Base-by-base conservation (phyloP, 2,329 filamentous ascomycete species). In the Neonectria hederae region DNA sequence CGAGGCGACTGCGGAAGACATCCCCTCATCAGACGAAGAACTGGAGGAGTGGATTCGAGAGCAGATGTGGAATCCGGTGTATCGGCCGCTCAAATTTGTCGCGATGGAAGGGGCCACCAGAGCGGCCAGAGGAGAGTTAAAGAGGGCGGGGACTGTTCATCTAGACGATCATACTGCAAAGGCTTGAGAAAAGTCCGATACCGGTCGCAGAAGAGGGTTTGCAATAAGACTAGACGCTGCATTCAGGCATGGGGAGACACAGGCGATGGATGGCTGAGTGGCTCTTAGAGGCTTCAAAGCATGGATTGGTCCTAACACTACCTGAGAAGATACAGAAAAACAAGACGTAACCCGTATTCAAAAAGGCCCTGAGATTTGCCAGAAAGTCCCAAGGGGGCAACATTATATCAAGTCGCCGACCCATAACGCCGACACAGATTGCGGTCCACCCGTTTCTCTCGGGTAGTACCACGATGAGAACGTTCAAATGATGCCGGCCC, bases 31-130 rank as follows among this genome's bases (percentile, higher is more conserved):
- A 3, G 79, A 87, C 1, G 80, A 73, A 0, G 85, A 88, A 3
- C 71, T 93, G 35, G 88, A 92, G 59, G 85, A 86, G 62, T 95
- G 92, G 92, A 89, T 94, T 63, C 77, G 84, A 26, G 89, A 89
- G 79, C 92, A 94, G 82, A 94, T 94, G 92, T 94, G 92, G 92
- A 82, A 90, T 66, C 84, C 92, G 0, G 83, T 83, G 53, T 95
- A 94, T 75, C 78, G 91, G 26, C 86, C 87, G 1, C 75, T 93
- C 69, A 85, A 83, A 74, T 81, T 83, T 38, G 88, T 93, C 5
- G 79, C 81, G 21, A 78, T 81, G 28, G 77, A 80, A 5, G 76
- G 75, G 0, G 89, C 89, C 1, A 85, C 82, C 52, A 81, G 87
- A n/a, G 78, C 83, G 67, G 90, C 89, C 0, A 89, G 67, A 58